Conservation (phyloP, 179 eudicot species). For the Heliamphora pulchella region DNA sequence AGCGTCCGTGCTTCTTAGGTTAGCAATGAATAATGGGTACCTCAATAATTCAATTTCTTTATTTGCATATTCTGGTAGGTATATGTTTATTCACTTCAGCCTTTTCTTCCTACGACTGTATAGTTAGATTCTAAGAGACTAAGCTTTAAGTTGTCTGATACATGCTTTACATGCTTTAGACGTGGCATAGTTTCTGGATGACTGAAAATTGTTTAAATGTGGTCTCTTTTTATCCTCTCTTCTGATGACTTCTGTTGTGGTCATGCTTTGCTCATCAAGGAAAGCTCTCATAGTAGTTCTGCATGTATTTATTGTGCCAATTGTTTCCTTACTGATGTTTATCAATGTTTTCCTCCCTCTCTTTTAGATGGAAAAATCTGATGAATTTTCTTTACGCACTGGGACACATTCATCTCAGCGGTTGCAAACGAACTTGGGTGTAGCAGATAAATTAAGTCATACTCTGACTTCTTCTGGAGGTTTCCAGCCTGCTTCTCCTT, state of each 20-base stretch:
- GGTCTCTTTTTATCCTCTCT: not conserved
- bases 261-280: not conserved
- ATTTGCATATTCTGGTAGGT: not conserved
- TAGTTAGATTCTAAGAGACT: not conserved
- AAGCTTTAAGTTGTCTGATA: not conserved
- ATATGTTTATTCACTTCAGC: not conserved
- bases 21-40: not conserved
- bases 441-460: conserved; percentile 42
- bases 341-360: conserved; percentile 7
- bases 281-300: conserved; percentile 1
- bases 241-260: not conserved
- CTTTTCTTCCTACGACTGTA: not conserved
- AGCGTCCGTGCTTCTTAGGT: too few species aligned
- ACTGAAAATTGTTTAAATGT: not conserved
- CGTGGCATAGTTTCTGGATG: not conserved
- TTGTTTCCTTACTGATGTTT: not conserved
- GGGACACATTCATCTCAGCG: conserved; percentile 45
- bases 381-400: conserved; percentile 45
- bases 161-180: not conserved
- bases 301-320: conserved; percentile 6
- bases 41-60: not conserved
- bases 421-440: conserved; percentile 33
- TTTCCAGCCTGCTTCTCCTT: conserved; percentile 38
- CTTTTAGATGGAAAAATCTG: conserved; percentile 70
- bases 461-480: conserved; percentile 39